These are phyloP conservation scores for Sphaerosporella brunnea DNA, from an alignment of 495 filamentous ascomycete genomes.

Conservation along the genomic window DNA sequence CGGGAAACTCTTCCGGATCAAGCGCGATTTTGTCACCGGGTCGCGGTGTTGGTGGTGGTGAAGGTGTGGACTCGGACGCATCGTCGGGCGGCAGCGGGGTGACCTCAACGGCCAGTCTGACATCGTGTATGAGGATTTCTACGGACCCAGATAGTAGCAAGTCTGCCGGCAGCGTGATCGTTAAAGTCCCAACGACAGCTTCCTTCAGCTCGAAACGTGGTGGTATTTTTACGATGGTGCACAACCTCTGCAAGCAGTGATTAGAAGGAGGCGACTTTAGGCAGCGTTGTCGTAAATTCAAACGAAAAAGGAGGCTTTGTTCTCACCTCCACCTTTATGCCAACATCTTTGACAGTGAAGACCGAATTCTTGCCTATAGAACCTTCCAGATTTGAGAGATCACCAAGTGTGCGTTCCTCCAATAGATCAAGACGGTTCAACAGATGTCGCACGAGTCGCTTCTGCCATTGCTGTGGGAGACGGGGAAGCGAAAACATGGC, in stretches of 20 bases:
- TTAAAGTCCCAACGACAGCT: slow-evolving; percentile 24
- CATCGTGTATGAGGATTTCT: slow-evolving; percentile 19
- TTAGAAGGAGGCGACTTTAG: no score
- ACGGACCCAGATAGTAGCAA: slow-evolving; percentile 19
- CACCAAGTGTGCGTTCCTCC: slow-evolving; percentile 20
- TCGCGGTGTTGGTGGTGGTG: slow-evolving; percentile 4
- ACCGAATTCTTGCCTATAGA: slow-evolving; percentile 16
- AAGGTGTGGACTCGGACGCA: neutral
- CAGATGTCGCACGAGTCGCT: slow-evolving; percentile 22
- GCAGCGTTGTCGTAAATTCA: no score
- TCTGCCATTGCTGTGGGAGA: slow-evolving; percentile 17
- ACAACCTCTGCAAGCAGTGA: slow-evolving; percentile 13
- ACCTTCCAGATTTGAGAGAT: slow-evolving; percentile 20
- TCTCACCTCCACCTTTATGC: slow-evolving; percentile 22
- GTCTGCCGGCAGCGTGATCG: slow-evolving; percentile 23
- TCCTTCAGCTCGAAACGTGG: slow-evolving; percentile 11
- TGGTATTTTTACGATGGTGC: slow-evolving; percentile 8
- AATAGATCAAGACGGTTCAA: slow-evolving; percentile 19
- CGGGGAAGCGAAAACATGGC: neutral
- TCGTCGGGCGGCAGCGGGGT: slow-evolving; percentile 12
- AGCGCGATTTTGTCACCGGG: neutral
- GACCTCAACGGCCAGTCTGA: slow-evolving; percentile 12
- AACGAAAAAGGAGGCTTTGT: no score
- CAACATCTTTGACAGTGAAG: slow-evolving; percentile 16
- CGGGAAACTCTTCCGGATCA: slow-evolving; percentile 35